Base-by-base conservation (phyloP, 306 rosid genomes). In the Abrus precatorius region DNA sequence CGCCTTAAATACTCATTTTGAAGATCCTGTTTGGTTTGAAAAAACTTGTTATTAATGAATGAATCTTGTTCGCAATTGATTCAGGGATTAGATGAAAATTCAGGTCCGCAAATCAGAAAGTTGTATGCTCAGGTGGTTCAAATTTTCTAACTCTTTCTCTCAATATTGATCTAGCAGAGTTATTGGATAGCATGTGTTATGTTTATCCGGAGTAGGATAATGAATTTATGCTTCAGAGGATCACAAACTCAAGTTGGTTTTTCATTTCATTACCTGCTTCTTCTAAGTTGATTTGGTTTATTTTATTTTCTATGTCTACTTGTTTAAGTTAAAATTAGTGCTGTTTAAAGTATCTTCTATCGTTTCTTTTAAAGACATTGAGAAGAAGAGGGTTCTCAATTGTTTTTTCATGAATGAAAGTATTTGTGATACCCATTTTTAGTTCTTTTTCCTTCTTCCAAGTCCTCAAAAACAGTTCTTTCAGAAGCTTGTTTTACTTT, bases 21-120 rank as follows among this genome's bases (percentile, higher is more conserved):
- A 47, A 44, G 79, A 28, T n/a, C 6, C 65, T 76, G 50, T 62
- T 82, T 28, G 43, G 78, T 74, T 65, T 36, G 67, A 38, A 38
- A 52, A 69, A 28, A 44, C 40, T 75, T 29, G 68, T 61, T 83
- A 79, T 77, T 33, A 68, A 67, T 40, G 69, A 45, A 44, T 83
- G 69, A 45, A 44, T 83, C 62, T 84, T 73, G 49, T 84, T 85
- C 65, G 85, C 86, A 71, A 82, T 80, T 81, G 69, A 67, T 90
- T 20, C 79, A 96, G 99, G 99, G 99, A 49, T 88, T 96, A 83
- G 99, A 96, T 84, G 99, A 93, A 70, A 92, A 85, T 85, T 84
- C 93, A 50, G 94, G 92, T 82, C 97, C 97, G 11, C 97, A 89
- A 85, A 81, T 91, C 75, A 84, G 97, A 86, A 93, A 90, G 90